Evolutionary conservation across 1,284 basidiomycete genomes (phyloP), one percentile per base, ranked within the genome.

Genomic region (Meira miltonrushii): DNA sequence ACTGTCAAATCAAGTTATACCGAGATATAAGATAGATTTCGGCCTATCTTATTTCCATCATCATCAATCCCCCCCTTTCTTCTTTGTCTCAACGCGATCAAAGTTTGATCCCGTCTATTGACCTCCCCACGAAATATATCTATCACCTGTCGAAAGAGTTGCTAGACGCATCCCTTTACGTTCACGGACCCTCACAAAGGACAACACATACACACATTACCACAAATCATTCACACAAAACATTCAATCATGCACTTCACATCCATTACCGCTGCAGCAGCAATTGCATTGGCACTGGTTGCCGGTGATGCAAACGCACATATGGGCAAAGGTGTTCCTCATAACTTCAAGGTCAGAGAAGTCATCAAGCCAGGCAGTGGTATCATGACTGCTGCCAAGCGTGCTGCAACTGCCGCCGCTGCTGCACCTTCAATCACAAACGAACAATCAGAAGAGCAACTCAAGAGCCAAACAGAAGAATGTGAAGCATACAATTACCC

Each of bases 281-380:
- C 43, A 19, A 15, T 55, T 2, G 54, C 54, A 33, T 23, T 55
- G 6, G 17, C 43, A 25, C 28, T 33, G 28, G 54, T 40, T n/a
- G 53, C 53, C 1, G 39, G 38, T 12, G 37, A 64, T 12, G 67
- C 60, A 51, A 46, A 56, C 10, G 67, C 67, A 54, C 62, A 60
- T 65, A 70, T 70, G 33, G 68, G 68, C n/a, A 60, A 62, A 17
- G 68, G 68, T 44, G 62, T 70, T 4, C 65, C 68, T 17, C 65
- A 69, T 38, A 62, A 62, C 47, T 56, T 68, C 47, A 66, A 66
- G 50, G 28, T 65, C 58, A 63, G 60, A 55, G 56, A 67, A 10
- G 43, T 54, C 6, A 13, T 41, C 23, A 17, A 37, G 5, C 17
- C 46, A 9, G 50, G 50, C 2, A n/a, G 19, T 17, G 50, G 50